Conservation (phyloP, 805 yeast genomes). For the Blastobotrys robertii region DNA sequence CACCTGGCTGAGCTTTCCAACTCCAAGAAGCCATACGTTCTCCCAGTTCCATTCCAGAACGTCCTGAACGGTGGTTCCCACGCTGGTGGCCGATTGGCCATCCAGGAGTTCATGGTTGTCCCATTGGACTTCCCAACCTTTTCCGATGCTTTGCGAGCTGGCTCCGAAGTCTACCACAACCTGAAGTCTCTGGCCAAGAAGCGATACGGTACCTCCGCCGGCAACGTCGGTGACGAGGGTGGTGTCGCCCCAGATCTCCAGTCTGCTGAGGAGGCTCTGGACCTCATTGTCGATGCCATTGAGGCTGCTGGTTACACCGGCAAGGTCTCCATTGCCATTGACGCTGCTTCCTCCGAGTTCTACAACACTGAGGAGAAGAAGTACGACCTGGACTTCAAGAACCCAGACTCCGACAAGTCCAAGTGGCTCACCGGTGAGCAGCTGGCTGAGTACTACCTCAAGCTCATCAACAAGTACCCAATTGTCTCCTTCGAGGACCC, state of each 20-base stretch:
- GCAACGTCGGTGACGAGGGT: conserved; percentile 99
- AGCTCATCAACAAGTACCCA: conserved; percentile 84
- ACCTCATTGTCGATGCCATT: conserved; percentile 84
- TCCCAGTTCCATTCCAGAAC: conserved; percentile 98
- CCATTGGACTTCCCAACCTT: conserved; percentile 86
- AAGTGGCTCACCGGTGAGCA: conserved; percentile 86
- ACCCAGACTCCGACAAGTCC: conserved; percentile 82
- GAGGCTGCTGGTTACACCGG: conserved; percentile 94
- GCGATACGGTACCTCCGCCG: conserved; percentile 96
- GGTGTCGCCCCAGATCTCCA: conserved; percentile 99
- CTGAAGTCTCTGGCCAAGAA: conserved; percentile 88
- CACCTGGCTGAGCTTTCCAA: conserved; percentile 79
- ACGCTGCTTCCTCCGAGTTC: conserved; percentile 96
- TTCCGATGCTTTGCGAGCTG: conserved; percentile 93
- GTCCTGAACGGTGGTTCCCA: conserved; percentile 99
- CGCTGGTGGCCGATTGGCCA: conserved; percentile 98
- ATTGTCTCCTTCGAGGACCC: conserved; percentile 98
- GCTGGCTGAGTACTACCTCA: conserved; percentile 75
- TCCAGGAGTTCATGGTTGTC: conserved; percentile 99
- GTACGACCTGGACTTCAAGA: conserved; percentile 98
- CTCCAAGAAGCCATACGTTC: conserved; percentile 73
- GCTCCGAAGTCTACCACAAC: conserved; percentile 96
- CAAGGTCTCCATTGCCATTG: conserved; percentile 83
- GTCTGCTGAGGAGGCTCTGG: conserved; percentile 94
- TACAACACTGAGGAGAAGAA: conserved; percentile 71